Evolutionary conservation across 305 asterid genomes (phyloP), one percentile per base, ranked within the genome.

Genomic region (Fraxinus floribunda): DNA sequence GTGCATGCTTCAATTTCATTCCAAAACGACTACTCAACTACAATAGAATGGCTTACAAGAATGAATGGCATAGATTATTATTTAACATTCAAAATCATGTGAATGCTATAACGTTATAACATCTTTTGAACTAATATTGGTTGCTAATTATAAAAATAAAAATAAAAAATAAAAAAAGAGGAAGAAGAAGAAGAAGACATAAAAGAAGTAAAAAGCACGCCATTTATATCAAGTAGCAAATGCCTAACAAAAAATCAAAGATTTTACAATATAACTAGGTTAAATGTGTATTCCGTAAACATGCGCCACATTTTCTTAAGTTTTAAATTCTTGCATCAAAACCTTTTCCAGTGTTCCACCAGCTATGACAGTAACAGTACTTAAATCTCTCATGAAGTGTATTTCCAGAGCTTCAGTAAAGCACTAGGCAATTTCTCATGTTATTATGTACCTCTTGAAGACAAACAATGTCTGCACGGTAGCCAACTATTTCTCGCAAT

Each of bases 371-470:
- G 75, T 64, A 55, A 57, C 39, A 73, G n/a, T 44, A 80, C 38
- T 29, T 55, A 66, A 80, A 80, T 29, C 22, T 32, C 71, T 29
- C 22, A 20, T 64, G 32, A 44, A 26, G 18, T 7, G 35, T 29
- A 68, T 72, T 52, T 77, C 68, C 52, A 44, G 38, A 29, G 73
- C 29, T 64, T 78, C 10, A 26, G 44, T 70, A 80, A 75, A 66
- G 32, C 70, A 52, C 44, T 82, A 78, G 36, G 57, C 52, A 81
- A 57, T 75, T 64, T 80, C 74, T 60, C 41, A 62, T 64, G 68
- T 46, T 52, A 13, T 26, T 70, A 30, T 20, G 36, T 94, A 96
- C 99, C 99, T 96, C 99, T 89, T 97, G 99, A 80, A 97, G 98
- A 87, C 99, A 97, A 83, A 97, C 90, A 82, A 97, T 90, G 84